Base-by-base conservation (phyloP, 2,329 filamentous ascomycete species). In the Bipolaris oryzae region DNA sequence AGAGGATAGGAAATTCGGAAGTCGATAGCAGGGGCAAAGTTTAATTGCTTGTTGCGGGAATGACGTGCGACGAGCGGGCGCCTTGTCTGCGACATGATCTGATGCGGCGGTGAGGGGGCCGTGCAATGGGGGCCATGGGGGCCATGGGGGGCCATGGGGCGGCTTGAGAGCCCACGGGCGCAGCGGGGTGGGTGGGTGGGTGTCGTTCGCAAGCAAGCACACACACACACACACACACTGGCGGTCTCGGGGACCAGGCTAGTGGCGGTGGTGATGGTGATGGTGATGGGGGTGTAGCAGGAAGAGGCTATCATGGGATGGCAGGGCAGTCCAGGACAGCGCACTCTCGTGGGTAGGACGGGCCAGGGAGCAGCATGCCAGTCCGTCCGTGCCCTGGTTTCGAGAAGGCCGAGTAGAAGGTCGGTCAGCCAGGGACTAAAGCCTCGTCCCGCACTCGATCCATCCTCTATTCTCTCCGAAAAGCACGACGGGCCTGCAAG, bases 391-490 rank as follows among this genome's bases (percentile, higher is more conserved):
- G 52, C 49, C 39, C 15, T 7, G 20, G 58, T 61, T 61, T 61
- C 58, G 58, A 55, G 45, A 56, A 58, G 58, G 16, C 42, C 33
- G 41, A 49, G 52, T 53, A 34, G 49, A 59, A 53, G 53, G 45
- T 48, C 52, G 52, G 55, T 37, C 42, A 44, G 23, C 21, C 57
- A 60, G 39, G 55, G 58, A 61, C 58, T 48, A 58, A 42, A 58
- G 58, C 55, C 51, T 57, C 47, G 58, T 61, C 55, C 58, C 58
- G 58, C 55, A 58, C 39, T 44, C 49, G 21, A 53, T 50, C 50
- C 55, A 58, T 43, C 55, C 55, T 55, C 43, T 47, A 51, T 54
- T 55, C 43, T 50, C 55, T 54, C 58, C 58, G 51, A 57, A 18
- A 16, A 49, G 51, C 58, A 58, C 45, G 39, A 58, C 55, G 58